Percentiles rank a stretch among this genome's conserved stretches.
These are phyloP conservation scores for Berkeleyomyces basicola DNA, from an alignment of 2,329 filamentous ascomycete species.

Conservation along the genomic window DNA sequence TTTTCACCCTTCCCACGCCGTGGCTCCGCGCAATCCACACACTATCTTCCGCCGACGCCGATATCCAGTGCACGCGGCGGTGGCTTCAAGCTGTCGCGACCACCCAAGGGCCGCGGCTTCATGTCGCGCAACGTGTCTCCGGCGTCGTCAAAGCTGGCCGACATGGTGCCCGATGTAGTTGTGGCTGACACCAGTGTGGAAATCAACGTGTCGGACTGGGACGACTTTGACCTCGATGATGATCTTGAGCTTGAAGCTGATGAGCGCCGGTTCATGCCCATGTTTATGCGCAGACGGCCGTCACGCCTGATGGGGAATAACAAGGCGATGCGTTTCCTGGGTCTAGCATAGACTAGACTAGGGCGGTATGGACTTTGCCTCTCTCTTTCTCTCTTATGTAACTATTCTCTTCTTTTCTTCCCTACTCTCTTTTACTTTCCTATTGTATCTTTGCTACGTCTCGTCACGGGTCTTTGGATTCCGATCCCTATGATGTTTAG, in stretches of 20 bases:
- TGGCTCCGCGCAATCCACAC: constrained; percentile 6
- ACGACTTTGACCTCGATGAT: constrained; percentile 9
- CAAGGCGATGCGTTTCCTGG: constrained; percentile 39
- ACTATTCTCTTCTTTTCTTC: not conserved
- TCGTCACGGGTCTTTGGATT: not conserved
- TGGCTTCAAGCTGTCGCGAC: constrained; percentile 11
- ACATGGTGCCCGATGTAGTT: not conserved
- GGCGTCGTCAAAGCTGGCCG: not conserved
- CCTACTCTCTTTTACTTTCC: not conserved
- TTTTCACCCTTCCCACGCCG: constrained; percentile 20
- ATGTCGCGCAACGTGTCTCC: constrained; percentile 10
- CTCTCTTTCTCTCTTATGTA: not conserved
- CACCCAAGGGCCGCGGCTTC: constrained; percentile 8
- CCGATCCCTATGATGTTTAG: constrained; percentile 2
- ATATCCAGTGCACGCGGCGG: constrained; percentile 1
- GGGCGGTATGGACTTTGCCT: not conserved
- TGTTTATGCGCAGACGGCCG: constrained; percentile 25
- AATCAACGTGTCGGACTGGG: constrained; percentile 11
- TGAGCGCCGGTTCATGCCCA: constrained; percentile 36
- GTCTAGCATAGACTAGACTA: constrained; percentile 26
- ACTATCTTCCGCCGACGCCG: constrained; percentile 2
- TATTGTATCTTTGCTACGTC: constrained; percentile 4
- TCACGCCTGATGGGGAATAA: constrained; percentile 27
- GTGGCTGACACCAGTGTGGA: not conserved
- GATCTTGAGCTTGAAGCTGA: constrained; percentile 24